Evolutionary conservation across 1,139 yeast species (phyloP).

Genomic region (Debaryomyces fabryi): DNA sequence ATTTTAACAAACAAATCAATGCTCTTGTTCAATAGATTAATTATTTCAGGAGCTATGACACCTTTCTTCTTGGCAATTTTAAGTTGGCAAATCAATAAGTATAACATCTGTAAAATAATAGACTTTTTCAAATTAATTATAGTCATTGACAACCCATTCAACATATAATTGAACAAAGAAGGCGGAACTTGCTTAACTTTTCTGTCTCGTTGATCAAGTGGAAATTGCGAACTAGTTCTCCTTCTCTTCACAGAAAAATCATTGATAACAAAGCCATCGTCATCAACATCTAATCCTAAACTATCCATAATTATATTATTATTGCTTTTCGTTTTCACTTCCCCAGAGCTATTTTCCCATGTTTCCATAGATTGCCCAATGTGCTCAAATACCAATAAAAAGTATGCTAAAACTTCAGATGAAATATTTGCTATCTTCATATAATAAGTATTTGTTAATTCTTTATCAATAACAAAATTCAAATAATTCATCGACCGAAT

Average conservation of each 20-base stretch:
- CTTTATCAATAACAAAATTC: slow-evolving; percentile 50
- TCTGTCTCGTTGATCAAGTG: slow-evolving; percentile 14
- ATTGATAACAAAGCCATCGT: slow-evolving; percentile 51
- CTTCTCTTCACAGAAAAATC: slow-evolving; percentile 49
- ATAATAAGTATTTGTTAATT: slow-evolving; percentile 41
- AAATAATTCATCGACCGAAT: slow-evolving; percentile 50
- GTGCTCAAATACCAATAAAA: slow-evolving; percentile 42
- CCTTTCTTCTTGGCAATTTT: slow-evolving; percentile 32
- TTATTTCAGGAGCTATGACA: slow-evolving; percentile 15
- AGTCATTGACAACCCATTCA: slow-evolving; percentile 50
- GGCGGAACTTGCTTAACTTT: slow-evolving; percentile 34
- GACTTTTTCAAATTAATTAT: slow-evolving; percentile 50
- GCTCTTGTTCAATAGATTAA: slow-evolving; percentile 31
- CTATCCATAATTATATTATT: slow-evolving; percentile 34
- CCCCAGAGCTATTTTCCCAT: slow-evolving; percentile 12
- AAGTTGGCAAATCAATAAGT: slow-evolving; percentile 43
- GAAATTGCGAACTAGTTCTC: slow-evolving; percentile 17
- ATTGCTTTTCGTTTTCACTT: slow-evolving; percentile 12
- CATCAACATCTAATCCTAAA: slow-evolving; percentile 42
- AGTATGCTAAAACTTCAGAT: slow-evolving; percentile 43
- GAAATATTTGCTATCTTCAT: slow-evolving; percentile 41
- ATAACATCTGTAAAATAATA: slow-evolving; percentile 48
- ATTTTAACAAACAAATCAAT: slow-evolving; percentile 41
- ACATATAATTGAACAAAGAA: slow-evolving; percentile 47
- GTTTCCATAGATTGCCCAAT: slow-evolving; percentile 25